Base-by-base conservation (phyloP, 495 filamentous ascomycete genomes). In the Chaetomium fimeti region DNA sequence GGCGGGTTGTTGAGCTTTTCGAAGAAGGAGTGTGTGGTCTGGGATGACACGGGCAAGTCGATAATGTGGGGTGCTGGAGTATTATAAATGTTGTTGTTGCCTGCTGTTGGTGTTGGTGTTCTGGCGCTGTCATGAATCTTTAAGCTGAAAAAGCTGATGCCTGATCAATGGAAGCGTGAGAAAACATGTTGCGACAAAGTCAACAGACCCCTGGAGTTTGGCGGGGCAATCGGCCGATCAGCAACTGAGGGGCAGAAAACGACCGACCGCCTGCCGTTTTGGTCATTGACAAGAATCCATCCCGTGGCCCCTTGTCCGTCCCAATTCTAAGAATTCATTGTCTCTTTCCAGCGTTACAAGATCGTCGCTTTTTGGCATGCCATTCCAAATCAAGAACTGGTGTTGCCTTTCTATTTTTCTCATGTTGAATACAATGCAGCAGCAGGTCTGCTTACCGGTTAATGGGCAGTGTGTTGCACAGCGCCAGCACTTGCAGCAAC, bases 201-300 rank as follows among this genome's bases (percentile, higher is more conserved):
- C 40, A 43, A 43, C 40, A 43, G 16, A 43, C 40, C 40, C 40
- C 40, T 43, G 40, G 40, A 38, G n/a, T 36, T 40, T 38, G 20
- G 54, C 24, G 53, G 62, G 53, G 62, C 18, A 49, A n/a, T 27
- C 24, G 27, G 29, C 13, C 57, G 60, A 54, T 61, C 40, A 59
- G 29, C 0, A 7, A 29, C n/a, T 29, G 38, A 58, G 59, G 40
- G 45, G 47, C 29, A 38, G 32, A 52, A 52, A 25, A 6, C 16
- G 1, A 2, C n/a, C 22, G 32, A 61, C 59, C 59, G 59, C 59
- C 59, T 61, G 59, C 59, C 32, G 32, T 53, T 61, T 61, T 22
- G 13, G 32, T 36, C 1, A n/a, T 1, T 32, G 1, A n/a, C 51
- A 54, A 8, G 25, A 54, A 15, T 32, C 29, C 32, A 36, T 36